Evolutionary conservation across 768 basidiomycete species (phyloP).

Genomic region (Phlebiopsis flavidoalba): DNA sequence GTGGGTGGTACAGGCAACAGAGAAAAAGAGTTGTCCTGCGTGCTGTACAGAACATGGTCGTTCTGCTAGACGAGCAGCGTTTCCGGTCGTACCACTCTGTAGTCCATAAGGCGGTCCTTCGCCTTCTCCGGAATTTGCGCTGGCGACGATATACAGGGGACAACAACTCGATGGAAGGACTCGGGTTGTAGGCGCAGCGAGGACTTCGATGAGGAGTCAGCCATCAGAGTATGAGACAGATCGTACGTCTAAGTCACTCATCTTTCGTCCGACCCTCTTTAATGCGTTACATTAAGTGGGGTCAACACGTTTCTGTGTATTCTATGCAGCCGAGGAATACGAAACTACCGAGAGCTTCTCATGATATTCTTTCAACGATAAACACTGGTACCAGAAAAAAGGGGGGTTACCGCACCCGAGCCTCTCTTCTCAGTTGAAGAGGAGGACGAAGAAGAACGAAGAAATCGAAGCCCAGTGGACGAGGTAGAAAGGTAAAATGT

Average conservation of each 20-base stretch:
- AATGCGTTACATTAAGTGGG: conserved; percentile 43
- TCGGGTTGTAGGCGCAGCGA: conserved; percentile 81
- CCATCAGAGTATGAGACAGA: conserved; percentile 92
- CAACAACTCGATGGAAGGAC: conserved; percentile 76
- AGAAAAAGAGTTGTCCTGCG: conserved; percentile 85
- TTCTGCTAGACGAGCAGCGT: conserved; percentile 89
- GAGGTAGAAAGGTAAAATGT: conserved; percentile 13
- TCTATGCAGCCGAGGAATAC: conserved; percentile 87
- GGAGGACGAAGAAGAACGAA: conserved; percentile 63
- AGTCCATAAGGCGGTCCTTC: conserved; percentile 82
- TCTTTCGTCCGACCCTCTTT: not conserved
- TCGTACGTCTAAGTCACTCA: conserved; percentile 41
- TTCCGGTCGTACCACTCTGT: conserved; percentile 77
- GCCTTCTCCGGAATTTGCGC: conserved; percentile 82
- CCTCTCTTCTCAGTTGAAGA: conserved; percentile 74
- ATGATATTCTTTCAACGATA: conserved; percentile 98
- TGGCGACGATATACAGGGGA: conserved; percentile 89
- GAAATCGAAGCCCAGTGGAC: conserved; percentile 29
- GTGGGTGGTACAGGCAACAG: conserved; percentile 89
- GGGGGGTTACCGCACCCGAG: conserved; percentile 65
- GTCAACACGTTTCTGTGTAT: conserved; percentile 91
- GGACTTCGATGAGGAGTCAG: conserved; percentile 55
- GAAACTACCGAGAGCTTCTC: conserved; percentile 81
- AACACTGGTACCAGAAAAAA: conserved; percentile 88
- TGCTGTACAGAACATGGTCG: conserved; percentile 85